These are phyloP conservation scores for Cantharellus cinnabarinus DNA, from an alignment of 768 basidiomycete species.

Conservation along the genomic window DNA sequence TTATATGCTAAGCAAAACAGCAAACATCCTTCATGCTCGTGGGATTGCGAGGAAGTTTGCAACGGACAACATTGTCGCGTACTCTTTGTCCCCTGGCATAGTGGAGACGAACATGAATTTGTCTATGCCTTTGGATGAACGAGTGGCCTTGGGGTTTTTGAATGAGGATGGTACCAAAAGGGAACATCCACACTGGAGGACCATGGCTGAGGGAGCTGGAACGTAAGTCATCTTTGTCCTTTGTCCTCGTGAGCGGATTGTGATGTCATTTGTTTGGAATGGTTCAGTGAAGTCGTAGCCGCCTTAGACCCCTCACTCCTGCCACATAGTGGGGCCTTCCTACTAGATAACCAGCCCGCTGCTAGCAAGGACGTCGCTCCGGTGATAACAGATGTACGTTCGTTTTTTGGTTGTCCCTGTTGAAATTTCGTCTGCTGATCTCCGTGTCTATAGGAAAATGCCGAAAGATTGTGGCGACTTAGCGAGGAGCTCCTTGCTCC, in stretches of 20 bases:
- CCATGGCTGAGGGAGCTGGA: neutral
- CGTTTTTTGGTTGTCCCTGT: neutral
- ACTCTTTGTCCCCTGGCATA: slow-evolving; percentile 4
- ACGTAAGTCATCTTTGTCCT: slow-evolving; percentile 1
- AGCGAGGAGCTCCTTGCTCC: neutral
- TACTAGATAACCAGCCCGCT: neutral
- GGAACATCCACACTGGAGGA: slow-evolving; percentile 3
- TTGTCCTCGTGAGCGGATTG: neutral
- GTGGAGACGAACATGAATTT: neutral
- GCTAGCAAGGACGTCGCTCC: neutral
- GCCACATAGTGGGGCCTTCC: neutral
- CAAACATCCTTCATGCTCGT: slow-evolving; percentile 7
- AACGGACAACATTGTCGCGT: neutral
- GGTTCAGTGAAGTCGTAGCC: slow-evolving; percentile 5
- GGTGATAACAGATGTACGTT: neutral
- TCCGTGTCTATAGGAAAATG: neutral
- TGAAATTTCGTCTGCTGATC: neutral
- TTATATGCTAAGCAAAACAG: slow-evolving; percentile 7
- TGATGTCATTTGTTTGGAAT: neutral
- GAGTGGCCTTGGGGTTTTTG: slow-evolving; percentile 1
- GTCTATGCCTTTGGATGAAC: neutral
- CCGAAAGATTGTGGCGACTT: neutral
- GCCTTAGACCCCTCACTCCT: slow-evolving; percentile 7
- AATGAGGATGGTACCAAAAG: neutral
- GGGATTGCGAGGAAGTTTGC: neutral